Percentiles rank a stretch among this genome's conserved stretches.
These are phyloP conservation scores for Exophiala lecanii-corni DNA, from an alignment of 2,329 filamentous ascomycete species.

Conservation along the genomic window DNA sequence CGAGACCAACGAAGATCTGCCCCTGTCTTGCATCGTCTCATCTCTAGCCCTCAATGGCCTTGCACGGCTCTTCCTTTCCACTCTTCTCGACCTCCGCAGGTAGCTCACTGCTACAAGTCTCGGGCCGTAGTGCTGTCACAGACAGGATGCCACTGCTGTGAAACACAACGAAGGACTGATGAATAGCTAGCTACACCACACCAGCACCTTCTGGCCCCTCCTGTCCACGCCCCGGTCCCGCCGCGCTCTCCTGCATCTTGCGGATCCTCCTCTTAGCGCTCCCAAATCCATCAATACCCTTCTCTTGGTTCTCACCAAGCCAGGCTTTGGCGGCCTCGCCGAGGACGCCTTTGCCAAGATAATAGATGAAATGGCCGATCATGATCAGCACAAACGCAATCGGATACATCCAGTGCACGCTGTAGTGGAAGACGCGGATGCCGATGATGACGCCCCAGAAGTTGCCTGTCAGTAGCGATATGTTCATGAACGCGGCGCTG, in stretches of 20 bases:
- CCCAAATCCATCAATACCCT: conserved; percentile 71
- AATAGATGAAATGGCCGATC: conserved; percentile 79
- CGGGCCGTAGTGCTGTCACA: too few species aligned
- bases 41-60: too few species aligned
- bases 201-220: conserved; percentile 23
- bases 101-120: too few species aligned
- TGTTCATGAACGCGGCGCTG: conserved; percentile 92
- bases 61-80: too few species aligned
- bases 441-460: conserved; percentile 98
- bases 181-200: too few species aligned
- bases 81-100: too few species aligned
- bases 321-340: conserved; percentile 93
- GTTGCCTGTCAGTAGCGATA: conserved; percentile 86
- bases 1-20: too few species aligned
- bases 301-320: conserved; percentile 82
- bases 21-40: too few species aligned
- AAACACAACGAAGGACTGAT: too few species aligned
- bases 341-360: conserved; percentile 72
- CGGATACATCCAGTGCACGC: conserved; percentile 86
- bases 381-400: conserved; percentile 94
- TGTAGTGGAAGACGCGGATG: conserved; percentile 73
- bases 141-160: too few species aligned
- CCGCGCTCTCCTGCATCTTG: conserved; percentile 17
- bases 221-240: conserved; percentile 12
- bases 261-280: conserved; percentile 73